Evolutionary conservation across 1,284 basidiomycete genomes (phyloP), one percentile per base, ranked within the genome.

Genomic region (Melampsora americana): DNA sequence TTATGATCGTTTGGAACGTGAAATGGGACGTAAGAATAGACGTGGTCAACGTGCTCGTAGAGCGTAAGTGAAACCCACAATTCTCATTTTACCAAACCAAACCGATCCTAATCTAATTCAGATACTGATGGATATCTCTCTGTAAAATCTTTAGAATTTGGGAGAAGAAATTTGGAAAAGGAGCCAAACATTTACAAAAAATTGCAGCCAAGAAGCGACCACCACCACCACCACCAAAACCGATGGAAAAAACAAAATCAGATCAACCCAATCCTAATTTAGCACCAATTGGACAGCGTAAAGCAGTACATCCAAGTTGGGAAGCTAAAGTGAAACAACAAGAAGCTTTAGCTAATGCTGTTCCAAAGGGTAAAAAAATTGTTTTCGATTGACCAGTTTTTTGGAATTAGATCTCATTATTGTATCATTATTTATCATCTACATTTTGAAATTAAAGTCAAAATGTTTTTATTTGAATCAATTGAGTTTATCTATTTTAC

Each of bases 91-190:
- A n/a, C n/a, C n/a, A n/a, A n/a, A n/a, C n/a, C n/a, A n/a, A n/a
- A n/a, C n/a, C n/a, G n/a, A n/a, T n/a, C n/a, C n/a, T n/a, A 35
- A 35, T 9, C 35, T 4, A 35, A 35, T 35, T 35, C 5, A 35
- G 9, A 35, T 35, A 3, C 9, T 35, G 35, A 35, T 35, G 5
- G 9, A 35, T 35, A 4, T 35, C 35, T 35, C 35, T 35, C 9
- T 35, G 35, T 42, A 18, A 3, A 12, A 12, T 32, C 23, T 18
- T 28, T 53, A 96, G 94, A 0, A 95, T 98, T 79, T 97, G 94
- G 93, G 95, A 96, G 85, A 95, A 94, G 84, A 97, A 95, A 83
- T 97, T 89, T 81, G 95, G 95, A 71, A 88, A 86, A 78, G 89
- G 90, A 77, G 95, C 95, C 16, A 95, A 95, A 82, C 95, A 97